Base-by-base conservation (phyloP, 129 eudicot species). In the Smallanthus sonchifolius region DNA sequence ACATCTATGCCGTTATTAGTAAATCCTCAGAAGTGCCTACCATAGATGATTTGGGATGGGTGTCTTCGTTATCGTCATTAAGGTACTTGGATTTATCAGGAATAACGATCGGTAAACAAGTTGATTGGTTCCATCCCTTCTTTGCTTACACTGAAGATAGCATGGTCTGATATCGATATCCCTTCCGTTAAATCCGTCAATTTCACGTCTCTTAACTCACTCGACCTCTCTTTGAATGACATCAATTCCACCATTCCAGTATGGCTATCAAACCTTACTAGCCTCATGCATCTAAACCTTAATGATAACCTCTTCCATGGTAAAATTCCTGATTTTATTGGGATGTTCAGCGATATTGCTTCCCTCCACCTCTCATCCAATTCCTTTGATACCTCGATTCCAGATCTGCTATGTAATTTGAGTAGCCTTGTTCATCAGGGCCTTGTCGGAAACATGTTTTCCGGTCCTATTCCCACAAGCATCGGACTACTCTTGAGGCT, bases 41-140 rank as follows among this genome's bases (percentile, higher is more conserved):
- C 51, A 1, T 51, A 0, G 28, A 6, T 51, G 57, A 51, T 51
- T 16, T 51, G 57, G 28, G 57, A 51, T 55, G 62, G 62, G 15
- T 55, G 62, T 55, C 62, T 14, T 62, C 68, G 0, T 45, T 62
- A 7, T 36, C 45, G 3, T 62, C 68, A 36, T 62, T 62, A 62
- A 62, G 44, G 45, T 3, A 62, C 28, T 62, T 62, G 5, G 24
- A 7, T n/a, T 36, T 62, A 36, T 62, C 44, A 36, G 68, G 68
- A 0, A 3, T 62, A n/a, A 10, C 0, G 0, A 36, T 62, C 3
- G 24, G 43, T 62, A 1, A 36, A 2, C 13, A 62, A 14, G 7
- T 15, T 36, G 45, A 62, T 62, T 62, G 68, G 68, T 35, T 62
- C 45, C 68, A 62, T 36, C 28, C 68, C 43, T 62, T 62, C 68